A percentile compares a stretch with the other conserved stretches of the same genome.
Evolutionary conservation across 139 green algal genomes (phyloP).

Genomic region (Penium margaritaceum): DNA sequence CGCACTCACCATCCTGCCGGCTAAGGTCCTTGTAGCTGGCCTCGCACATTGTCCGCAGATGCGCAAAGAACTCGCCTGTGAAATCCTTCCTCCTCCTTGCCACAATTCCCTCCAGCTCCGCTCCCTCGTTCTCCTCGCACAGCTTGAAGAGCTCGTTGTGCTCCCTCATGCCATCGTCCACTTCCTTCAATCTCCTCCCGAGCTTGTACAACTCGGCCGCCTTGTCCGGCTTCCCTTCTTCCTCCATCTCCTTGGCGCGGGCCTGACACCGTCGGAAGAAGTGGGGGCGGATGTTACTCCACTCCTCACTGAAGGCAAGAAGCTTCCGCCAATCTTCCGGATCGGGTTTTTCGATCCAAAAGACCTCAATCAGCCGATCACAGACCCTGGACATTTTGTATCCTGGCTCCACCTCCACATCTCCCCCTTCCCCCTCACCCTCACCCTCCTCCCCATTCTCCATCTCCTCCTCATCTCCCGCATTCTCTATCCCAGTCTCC

Average conservation of each 20-base stretch:
- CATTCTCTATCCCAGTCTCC: neutral
- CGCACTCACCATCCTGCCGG: conserved; percentile 26
- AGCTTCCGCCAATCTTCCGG: conserved; percentile 35
- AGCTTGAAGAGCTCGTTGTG: conserved; percentile 31
- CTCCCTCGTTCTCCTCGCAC: conserved; percentile 29
- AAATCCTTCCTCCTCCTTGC: conserved; percentile 30
- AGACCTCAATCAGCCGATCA: conserved; percentile 38
- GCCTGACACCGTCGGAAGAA: conserved; percentile 26
- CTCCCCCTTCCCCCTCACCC: neutral
- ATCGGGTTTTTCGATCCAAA: conserved; percentile 36
- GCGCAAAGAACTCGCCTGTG: conserved; percentile 39
- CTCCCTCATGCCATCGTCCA: conserved; percentile 36
- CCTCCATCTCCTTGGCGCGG: conserved; percentile 22
- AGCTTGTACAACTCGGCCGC: conserved; percentile 25
- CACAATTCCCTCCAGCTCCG: conserved; percentile 19
- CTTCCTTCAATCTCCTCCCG: conserved; percentile 22
- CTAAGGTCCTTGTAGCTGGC: conserved; percentile 4
- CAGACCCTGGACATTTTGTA: conserved; percentile 41
- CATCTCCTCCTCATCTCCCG: neutral
- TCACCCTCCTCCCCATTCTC: neutral
- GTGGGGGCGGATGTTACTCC: conserved; percentile 31
- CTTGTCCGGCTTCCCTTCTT: conserved; percentile 8
- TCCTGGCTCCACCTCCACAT: conserved; percentile 29
- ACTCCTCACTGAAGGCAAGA: conserved; percentile 40
- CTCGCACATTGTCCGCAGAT: conserved; percentile 13